Conservation (phyloP, 108 stramenopile species). For the Nannochloropsis granulata region DNA sequence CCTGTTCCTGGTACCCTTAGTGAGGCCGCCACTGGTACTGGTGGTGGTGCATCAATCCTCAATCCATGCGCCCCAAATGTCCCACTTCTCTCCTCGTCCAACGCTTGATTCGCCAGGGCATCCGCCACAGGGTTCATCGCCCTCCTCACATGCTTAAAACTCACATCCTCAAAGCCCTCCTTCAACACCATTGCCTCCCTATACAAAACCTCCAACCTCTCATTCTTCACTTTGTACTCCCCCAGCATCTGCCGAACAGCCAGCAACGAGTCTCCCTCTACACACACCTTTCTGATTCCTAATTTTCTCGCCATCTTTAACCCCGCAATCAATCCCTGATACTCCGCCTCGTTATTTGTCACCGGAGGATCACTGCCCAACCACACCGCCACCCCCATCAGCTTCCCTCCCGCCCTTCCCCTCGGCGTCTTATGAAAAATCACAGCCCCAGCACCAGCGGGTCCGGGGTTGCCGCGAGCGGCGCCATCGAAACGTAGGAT, state of each 20-base stretch:
- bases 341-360: neutral
- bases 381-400: neutral
- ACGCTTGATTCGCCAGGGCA: neutral
- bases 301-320: neutral
- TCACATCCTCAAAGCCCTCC: neutral
- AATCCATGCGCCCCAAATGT: too few species aligned
- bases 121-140: neutral
- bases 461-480: neutral
- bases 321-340: neutral
- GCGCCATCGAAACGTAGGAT: neutral
- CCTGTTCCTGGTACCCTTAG: too few species aligned
- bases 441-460: neutral
- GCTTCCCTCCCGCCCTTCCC: neutral
- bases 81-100: neutral
- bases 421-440: neutral
- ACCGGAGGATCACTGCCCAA: neutral
- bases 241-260: neutral
- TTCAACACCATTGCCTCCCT: neutral
- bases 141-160: neutral
- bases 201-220: neutral
- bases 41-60: too few species aligned
- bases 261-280: neutral
- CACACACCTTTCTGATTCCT: neutral
- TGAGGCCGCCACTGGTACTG: too few species aligned
- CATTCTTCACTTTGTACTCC: neutral